Percentiles rank a stretch among this genome's conserved stretches.
Conservation (phyloP, 345 rosid genomes). For the Brassica cretica region DNA sequence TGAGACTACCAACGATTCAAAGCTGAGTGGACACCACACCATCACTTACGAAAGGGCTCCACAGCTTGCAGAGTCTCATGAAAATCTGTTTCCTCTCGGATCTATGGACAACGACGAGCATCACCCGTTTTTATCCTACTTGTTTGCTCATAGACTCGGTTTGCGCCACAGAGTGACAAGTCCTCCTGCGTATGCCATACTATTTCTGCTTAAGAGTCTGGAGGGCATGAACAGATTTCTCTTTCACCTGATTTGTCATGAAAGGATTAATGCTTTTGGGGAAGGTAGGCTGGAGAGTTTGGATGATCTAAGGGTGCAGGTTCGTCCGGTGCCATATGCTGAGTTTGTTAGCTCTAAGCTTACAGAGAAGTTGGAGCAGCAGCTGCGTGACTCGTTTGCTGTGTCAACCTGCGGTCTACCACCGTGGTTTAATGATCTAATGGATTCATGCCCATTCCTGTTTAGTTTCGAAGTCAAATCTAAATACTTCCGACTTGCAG, state of each 20-base stretch:
- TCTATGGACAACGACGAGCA: conserved; percentile 35
- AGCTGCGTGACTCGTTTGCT: conserved; percentile 76
- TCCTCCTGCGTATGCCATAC: conserved; percentile 62
- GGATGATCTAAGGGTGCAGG: conserved; percentile 58
- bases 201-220: conserved; percentile 75
- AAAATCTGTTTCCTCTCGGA: conserved; percentile 25
- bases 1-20: conserved; percentile 50
- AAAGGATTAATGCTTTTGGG: conserved; percentile 61
- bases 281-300: conserved; percentile 62
- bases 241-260: conserved; percentile 67
- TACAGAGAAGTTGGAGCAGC: conserved; percentile 93
- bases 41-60: conserved; percentile 59
- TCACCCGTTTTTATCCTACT: conserved; percentile 49
- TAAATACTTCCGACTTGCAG: conserved; percentile 77
- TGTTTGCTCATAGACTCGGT: conserved; percentile 56
- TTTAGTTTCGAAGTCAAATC: conserved; percentile 81
- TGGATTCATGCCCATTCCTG: conserved; percentile 84
- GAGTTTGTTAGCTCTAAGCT: conserved; percentile 79
- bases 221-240: conserved; percentile 68
- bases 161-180: conserved; percentile 56
- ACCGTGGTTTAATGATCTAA: conserved; percentile 78
- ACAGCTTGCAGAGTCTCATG: conserved; percentile 39
- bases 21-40: conserved; percentile 59
- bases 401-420: conserved; percentile 73
- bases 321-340: conserved; percentile 55